Conservation (phyloP, 108 stramenopile genomes). For the Schizochytrium sp. region DNA sequence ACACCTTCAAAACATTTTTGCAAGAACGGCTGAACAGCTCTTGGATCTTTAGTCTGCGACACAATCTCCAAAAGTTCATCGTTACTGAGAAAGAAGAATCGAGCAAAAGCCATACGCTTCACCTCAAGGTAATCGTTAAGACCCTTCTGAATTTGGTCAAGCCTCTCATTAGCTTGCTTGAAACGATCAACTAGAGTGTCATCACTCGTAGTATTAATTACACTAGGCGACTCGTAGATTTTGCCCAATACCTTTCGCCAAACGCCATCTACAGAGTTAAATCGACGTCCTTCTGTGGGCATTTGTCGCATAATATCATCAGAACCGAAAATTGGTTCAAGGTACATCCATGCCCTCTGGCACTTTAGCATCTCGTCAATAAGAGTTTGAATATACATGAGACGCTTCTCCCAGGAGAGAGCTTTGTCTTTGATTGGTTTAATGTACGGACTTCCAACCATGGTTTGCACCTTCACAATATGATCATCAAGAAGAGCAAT, state of each 20-base stretch:
- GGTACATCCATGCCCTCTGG: conserved; percentile 81
- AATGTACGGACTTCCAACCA: conserved; percentile 80
- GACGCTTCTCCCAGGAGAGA: conserved; percentile 73
- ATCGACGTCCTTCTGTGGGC: conserved; percentile 79
- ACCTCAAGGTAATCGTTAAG: conserved; percentile 81
- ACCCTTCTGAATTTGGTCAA: conserved; percentile 80
- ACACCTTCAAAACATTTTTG: conserved; percentile 81
- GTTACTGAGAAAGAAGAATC: conserved; percentile 82
- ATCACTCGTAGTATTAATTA: conserved; percentile 75
- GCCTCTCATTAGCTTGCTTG: conserved; percentile 75
- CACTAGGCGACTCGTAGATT: conserved; percentile 73
- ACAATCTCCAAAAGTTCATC: conserved; percentile 82
- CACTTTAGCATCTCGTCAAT: conserved; percentile 78
- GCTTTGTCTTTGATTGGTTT: conserved; percentile 74
- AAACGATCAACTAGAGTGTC: conserved; percentile 76
- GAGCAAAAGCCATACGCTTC: conserved; percentile 79
- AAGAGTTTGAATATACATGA: conserved; percentile 76
- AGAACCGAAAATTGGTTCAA: conserved; percentile 80
- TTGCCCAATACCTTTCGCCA: conserved; percentile 77
- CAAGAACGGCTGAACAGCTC: conserved; percentile 79
- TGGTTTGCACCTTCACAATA: conserved; percentile 83
- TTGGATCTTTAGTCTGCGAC: conserved; percentile 80
- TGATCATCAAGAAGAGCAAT: conserved; percentile 80
- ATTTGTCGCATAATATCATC: conserved; percentile 84
- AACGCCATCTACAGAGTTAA: conserved; percentile 76